Conservation (phyloP, 306 rosid genomes). For the Glycine latifolia region DNA sequence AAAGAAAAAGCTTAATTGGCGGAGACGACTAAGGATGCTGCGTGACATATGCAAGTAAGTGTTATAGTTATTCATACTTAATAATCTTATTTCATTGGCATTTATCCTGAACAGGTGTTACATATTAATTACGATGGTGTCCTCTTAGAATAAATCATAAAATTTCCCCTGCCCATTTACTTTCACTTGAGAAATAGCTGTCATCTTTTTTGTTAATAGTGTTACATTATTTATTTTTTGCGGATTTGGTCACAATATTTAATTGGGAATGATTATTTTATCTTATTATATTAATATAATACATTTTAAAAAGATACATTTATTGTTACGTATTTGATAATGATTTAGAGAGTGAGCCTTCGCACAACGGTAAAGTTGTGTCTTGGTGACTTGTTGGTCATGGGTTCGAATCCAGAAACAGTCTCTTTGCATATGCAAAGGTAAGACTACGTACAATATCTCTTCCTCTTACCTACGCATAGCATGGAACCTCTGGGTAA, state of each 20-base stretch:
- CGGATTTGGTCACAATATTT: not conserved
- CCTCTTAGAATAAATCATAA: slow-evolving; percentile 18
- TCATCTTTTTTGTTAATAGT: not conserved
- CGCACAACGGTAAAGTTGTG: no score
- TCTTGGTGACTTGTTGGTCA: no score
- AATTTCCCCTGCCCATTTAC: slow-evolving; percentile 3
- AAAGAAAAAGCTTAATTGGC: slow-evolving; percentile 93
- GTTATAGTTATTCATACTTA: slow-evolving; percentile 35
- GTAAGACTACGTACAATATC: no score
- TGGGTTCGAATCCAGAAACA: no score
- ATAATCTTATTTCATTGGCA: slow-evolving; percentile 29
- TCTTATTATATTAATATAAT: not conserved
- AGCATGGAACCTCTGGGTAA: no score
- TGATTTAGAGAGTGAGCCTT: no score
- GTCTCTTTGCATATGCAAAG: no score
- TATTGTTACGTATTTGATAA: no score
- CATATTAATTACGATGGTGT: slow-evolving; percentile 11
- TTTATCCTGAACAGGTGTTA: slow-evolving; percentile 35
- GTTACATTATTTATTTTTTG: not conserved
- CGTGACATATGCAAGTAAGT: slow-evolving; percentile 92
- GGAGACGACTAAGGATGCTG: slow-evolving; percentile 84
- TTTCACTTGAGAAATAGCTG: slow-evolving; percentile 9
- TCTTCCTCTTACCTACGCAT: no score
- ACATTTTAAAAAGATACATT: no score
- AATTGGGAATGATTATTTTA: not conserved